Evolutionary conservation across 2,329 filamentous ascomycete genomes (phyloP).

Genomic region (Coniochaeta ligniaria): DNA sequence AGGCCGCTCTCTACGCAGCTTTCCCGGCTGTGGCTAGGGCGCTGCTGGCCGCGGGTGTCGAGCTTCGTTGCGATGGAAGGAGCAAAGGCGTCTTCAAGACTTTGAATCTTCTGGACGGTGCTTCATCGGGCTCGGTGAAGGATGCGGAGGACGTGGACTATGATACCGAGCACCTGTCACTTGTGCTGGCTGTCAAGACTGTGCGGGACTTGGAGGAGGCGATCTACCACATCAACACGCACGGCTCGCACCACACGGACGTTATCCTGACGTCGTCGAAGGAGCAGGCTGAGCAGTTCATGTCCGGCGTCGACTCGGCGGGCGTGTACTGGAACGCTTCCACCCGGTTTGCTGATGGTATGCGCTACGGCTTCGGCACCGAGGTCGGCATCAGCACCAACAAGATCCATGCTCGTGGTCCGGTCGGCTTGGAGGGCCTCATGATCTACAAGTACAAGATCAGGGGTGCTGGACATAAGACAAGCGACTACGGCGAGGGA

Average conservation of each 20-base stretch:
- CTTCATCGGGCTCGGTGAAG: slow-evolving; percentile 42
- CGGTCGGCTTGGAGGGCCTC: slow-evolving; percentile 87
- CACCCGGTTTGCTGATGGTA: slow-evolving; percentile 90
- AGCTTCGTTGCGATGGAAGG: slow-evolving; percentile 67
- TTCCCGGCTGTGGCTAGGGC: slow-evolving; percentile 68
- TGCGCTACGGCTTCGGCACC: slow-evolving; percentile 95
- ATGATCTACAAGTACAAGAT: slow-evolving; percentile 98
- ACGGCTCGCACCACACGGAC: slow-evolving; percentile 93
- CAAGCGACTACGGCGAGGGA: slow-evolving; percentile 64
- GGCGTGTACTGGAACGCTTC: slow-evolving; percentile 97
- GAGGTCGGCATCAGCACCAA: slow-evolving; percentile 98
- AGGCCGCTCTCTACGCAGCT: slow-evolving; percentile 56
- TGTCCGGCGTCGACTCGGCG: slow-evolving; percentile 77
- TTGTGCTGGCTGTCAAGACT: slow-evolving; percentile 77
- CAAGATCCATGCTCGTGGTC: slow-evolving; percentile 92
- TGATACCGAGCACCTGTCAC: slow-evolving; percentile 81
- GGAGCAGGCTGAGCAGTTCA: slow-evolving; percentile 70
- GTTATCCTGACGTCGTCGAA: slow-evolving; percentile 69
- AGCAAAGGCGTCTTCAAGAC: slow-evolving; percentile 56
- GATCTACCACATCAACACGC: slow-evolving; percentile 81
- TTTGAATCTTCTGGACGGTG: neutral
- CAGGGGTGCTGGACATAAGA: slow-evolving; percentile 75
- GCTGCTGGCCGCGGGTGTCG: slow-evolving; percentile 70
- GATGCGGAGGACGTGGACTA: slow-evolving; percentile 67
- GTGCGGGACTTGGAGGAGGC: slow-evolving; percentile 64